Evolutionary conservation across 345 rosid species (phyloP).

Genomic region (Syzygium aqueum): DNA sequence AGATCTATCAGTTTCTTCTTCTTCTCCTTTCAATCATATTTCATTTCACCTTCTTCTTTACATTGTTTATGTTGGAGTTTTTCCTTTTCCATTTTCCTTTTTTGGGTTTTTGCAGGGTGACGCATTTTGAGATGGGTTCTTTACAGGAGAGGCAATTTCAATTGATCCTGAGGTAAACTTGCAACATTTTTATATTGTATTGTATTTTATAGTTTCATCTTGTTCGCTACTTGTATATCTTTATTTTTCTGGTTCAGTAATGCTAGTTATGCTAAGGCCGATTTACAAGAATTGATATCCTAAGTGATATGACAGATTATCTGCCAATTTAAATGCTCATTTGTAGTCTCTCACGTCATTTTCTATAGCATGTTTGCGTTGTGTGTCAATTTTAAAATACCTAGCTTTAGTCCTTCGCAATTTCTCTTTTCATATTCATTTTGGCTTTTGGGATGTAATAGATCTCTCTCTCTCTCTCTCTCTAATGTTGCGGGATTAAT

Average conservation of each 20-base stretch:
- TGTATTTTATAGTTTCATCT: neutral
- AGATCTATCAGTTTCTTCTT: neutral
- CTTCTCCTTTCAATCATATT: neutral
- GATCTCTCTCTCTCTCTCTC: neutral
- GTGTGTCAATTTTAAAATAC: neutral
- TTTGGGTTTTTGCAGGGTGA: neutral
- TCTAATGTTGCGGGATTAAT: neutral
- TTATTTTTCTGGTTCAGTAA: neutral
- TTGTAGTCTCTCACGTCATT: neutral
- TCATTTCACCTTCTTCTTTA: neutral
- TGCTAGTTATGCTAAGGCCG: neutral
- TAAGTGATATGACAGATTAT: neutral
- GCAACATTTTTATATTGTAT: neutral
- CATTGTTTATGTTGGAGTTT: neutral
- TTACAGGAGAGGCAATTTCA: neutral
- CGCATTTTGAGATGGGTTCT: neutral
- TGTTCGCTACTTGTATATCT: neutral
- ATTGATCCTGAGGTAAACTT: neutral
- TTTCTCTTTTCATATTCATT: neutral
- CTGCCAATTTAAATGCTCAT: neutral
- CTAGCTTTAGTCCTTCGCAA: neutral
- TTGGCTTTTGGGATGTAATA: neutral
- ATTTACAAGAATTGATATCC: neutral
- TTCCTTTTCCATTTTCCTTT: neutral
- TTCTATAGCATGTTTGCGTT: neutral